phyloP scores from a whole-genome alignment of 805 yeast species.

The Maudiozyma serrabonitensis region DNA sequence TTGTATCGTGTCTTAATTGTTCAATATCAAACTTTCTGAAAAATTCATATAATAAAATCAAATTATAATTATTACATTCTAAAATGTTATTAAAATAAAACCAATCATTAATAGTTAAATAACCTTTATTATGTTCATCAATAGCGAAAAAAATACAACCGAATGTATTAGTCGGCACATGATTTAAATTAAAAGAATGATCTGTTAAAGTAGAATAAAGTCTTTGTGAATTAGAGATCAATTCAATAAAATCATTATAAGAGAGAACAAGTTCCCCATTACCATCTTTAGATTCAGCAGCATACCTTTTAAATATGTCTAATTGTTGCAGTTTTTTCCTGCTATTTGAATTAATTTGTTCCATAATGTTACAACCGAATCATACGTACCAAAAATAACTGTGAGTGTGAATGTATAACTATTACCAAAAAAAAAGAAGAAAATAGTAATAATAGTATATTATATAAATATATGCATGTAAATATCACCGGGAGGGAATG shows the following conservation, averaged over 20 bases:
- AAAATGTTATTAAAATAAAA: conserved; percentile 50
- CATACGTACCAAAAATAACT: too few species aligned
- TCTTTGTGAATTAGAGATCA: conserved; percentile 28
- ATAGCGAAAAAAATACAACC: conserved; percentile 73
- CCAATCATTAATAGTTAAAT: conserved; percentile 63
- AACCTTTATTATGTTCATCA: conserved; percentile 64
- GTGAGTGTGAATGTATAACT: too few species aligned
- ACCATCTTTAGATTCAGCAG: conserved; percentile 10
- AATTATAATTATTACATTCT: conserved; percentile 39
- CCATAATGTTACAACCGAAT: conserved; percentile 20
- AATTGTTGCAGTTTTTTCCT: conserved; percentile 32
- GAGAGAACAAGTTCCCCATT: conserved; percentile 25
- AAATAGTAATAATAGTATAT: too few species aligned
- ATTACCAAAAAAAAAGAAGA: too few species aligned
- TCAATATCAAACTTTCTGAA: conserved; percentile 38
- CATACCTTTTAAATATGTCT: conserved; percentile 36
- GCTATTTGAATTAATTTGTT: conserved; percentile 30
- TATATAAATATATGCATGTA: too few species aligned
- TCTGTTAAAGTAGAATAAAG: conserved; percentile 27
- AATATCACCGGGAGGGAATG: too few species aligned
- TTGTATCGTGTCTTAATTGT: conserved; percentile 8
- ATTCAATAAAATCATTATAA: conserved; percentile 30
- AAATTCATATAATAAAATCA: conserved; percentile 44
- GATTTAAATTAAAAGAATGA: conserved; percentile 37
- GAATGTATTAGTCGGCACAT: conserved; percentile 47